A percentile compares a stretch with the other conserved stretches of the same genome.
phyloP scores from a whole-genome alignment of 2,329 filamentous ascomycete species.

The Exophiala dermatitidis region DNA sequence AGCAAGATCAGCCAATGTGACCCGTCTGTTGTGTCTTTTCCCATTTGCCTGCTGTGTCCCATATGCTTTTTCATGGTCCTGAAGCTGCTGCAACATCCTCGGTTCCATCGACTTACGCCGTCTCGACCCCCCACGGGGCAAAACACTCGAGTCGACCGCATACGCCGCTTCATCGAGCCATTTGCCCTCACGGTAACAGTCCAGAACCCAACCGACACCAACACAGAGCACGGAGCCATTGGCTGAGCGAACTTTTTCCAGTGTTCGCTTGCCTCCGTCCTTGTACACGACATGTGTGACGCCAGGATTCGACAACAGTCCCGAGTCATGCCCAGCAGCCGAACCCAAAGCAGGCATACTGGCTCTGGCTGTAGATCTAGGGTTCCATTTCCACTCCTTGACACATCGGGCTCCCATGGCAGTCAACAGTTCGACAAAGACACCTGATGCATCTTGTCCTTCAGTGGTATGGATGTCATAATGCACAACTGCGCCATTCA shows the following conservation, averaged over 20 bases:
- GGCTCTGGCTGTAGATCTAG: slow-evolving; percentile 36
- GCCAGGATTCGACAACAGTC: slow-evolving; percentile 37
- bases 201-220: slow-evolving; percentile 79
- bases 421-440: slow-evolving; percentile 70
- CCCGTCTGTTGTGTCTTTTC: slow-evolving; percentile 2
- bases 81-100: slow-evolving; percentile 44
- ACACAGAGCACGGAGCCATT: slow-evolving; percentile 75
- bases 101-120: slow-evolving; percentile 79
- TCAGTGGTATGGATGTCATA: slow-evolving; percentile 79
- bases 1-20: slow-evolving; percentile 5
- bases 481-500: slow-evolving; percentile 68
- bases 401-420: slow-evolving; percentile 78
- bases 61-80: too few relatives aligned
- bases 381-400: slow-evolving; percentile 69
- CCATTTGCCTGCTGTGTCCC: too few relatives aligned
- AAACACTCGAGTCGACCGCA: slow-evolving; percentile 57
- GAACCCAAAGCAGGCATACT: slow-evolving; percentile 23
- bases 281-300: slow-evolving; percentile 86
- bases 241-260: slow-evolving; percentile 70
- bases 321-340: slow-evolving; percentile 24
- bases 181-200: slow-evolving; percentile 68
- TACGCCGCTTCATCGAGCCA: slow-evolving; percentile 70
- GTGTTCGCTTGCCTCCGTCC: slow-evolving; percentile 69
- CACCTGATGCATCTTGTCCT: slow-evolving; percentile 69
- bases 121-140: slow-evolving; percentile 63